Evolutionary conservation across 495 filamentous ascomycete species (phyloP).

Genomic region (Aspergillus cristatus): DNA sequence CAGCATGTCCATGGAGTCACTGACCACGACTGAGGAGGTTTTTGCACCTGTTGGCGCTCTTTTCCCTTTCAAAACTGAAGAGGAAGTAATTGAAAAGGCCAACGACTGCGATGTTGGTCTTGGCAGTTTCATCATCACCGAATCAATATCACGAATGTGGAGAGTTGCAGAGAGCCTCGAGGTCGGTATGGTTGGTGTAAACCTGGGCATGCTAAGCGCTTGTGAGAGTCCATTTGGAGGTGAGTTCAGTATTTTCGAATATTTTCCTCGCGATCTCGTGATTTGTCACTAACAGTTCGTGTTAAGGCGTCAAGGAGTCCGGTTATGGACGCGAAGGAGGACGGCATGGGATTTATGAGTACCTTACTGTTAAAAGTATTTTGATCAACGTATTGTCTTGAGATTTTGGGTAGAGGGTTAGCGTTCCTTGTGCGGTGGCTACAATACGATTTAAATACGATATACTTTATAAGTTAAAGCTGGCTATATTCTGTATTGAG

Average conservation of each 20-base stretch:
- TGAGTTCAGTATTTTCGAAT: slow-evolving; percentile 7
- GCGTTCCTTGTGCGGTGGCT: too few relatives aligned
- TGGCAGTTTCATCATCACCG: slow-evolving; percentile 41
- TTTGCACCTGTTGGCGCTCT: slow-evolving; percentile 48
- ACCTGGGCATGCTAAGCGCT: slow-evolving; percentile 12
- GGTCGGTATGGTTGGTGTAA: slow-evolving; percentile 47
- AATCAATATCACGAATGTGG: slow-evolving; percentile 34
- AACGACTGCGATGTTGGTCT: slow-evolving; percentile 42
- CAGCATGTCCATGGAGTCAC: slow-evolving; percentile 36
- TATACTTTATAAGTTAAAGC: too few relatives aligned
- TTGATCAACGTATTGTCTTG: slow-evolving; percentile 2
- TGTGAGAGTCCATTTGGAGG: slow-evolving; percentile 21
- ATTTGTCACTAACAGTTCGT: too few relatives aligned
- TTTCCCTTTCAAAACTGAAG: slow-evolving; percentile 40
- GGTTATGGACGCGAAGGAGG: slow-evolving; percentile 19
- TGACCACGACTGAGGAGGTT: slow-evolving; percentile 45
- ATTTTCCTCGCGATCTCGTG: too few relatives aligned
- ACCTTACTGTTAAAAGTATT: slow-evolving; percentile 15
- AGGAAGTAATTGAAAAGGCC: slow-evolving; percentile 39
- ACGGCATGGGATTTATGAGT: slow-evolving; percentile 13
- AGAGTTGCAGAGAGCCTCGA: slow-evolving; percentile 42
- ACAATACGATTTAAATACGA: too few relatives aligned
- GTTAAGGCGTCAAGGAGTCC: slow-evolving; percentile 40
- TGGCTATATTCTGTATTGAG: too few relatives aligned
- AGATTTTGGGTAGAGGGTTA: too few relatives aligned